Conservation (phyloP, 1,284 basidiomycete genomes). For the Pyrrhoderma lamaoense region DNA sequence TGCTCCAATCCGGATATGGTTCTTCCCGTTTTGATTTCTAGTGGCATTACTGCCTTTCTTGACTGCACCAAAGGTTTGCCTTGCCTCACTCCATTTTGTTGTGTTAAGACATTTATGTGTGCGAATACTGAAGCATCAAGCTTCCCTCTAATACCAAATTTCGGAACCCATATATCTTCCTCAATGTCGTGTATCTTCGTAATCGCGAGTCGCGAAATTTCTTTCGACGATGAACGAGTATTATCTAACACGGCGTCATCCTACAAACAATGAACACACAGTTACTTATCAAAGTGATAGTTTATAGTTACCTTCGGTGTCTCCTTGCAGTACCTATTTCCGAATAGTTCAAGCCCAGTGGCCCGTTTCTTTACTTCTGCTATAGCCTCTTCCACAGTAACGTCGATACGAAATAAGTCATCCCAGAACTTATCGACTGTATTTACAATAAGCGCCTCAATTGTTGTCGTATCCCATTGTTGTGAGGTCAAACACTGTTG, state of each 20-base stretch:
- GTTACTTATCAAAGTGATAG: background rate
- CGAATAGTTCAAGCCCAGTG: slow-evolving; percentile 57
- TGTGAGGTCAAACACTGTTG: slow-evolving; percentile 62
- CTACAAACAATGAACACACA: slow-evolving; percentile 31
- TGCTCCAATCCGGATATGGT: slow-evolving; percentile 79
- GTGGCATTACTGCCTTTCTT: slow-evolving; percentile 49
- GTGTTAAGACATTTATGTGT: slow-evolving; percentile 15
- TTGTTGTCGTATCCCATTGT: slow-evolving; percentile 53
- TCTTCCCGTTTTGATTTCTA: slow-evolving; percentile 96
- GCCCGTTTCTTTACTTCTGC: slow-evolving; percentile 56
- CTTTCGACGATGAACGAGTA: slow-evolving; percentile 43
- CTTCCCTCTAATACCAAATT: slow-evolving; percentile 93
- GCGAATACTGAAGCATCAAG: slow-evolving; percentile 86
- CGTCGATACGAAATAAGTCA: slow-evolving; percentile 56
- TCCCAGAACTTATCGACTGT: slow-evolving; percentile 45
- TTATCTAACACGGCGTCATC: slow-evolving; percentile 57
- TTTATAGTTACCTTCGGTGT: slow-evolving; percentile 52
- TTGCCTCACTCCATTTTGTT: slow-evolving; percentile 28
- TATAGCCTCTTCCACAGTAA: slow-evolving; percentile 54
- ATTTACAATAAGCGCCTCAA: slow-evolving; percentile 51
- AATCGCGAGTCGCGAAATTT: slow-evolving; percentile 61
- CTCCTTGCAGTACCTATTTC: slow-evolving; percentile 52
- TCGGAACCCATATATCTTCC: slow-evolving; percentile 97
- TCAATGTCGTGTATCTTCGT: slow-evolving; percentile 78
- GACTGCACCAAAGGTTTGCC: background rate